Percentiles rank a stretch among this genome's conserved stretches.
phyloP scores from a whole-genome alignment of 768 basidiomycete species.

The Pulveroboletus sp. region DNA sequence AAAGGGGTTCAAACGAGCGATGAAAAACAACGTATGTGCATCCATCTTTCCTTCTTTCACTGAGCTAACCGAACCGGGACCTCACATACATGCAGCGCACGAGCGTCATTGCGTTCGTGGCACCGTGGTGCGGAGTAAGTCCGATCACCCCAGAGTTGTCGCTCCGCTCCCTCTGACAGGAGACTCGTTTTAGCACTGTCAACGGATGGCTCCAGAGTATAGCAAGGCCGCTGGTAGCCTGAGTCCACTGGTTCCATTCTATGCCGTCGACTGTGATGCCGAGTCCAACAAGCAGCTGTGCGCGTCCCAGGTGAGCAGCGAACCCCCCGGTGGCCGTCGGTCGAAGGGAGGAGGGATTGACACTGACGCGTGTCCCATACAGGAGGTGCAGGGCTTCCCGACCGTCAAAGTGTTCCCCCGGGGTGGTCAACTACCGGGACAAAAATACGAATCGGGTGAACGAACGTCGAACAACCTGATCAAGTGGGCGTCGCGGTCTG shows the following conservation, averaged over 20 bases:
- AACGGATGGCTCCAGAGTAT: constrained; percentile 80
- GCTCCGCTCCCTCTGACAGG: background rate
- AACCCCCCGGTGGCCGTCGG: background rate
- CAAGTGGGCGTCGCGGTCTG: constrained; percentile 67
- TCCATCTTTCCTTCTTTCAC: background rate
- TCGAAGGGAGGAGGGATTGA: too few species aligned
- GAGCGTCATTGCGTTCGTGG: constrained; percentile 82
- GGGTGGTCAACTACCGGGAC: constrained; percentile 56
- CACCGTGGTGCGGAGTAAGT: constrained; percentile 89
- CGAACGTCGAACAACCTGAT: constrained; percentile 69
- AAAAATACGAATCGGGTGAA: constrained; percentile 63
- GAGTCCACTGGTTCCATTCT: constrained; percentile 78
- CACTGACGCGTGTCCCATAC: background rate
- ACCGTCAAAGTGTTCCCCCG: constrained; percentile 90
- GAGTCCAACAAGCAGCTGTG: constrained; percentile 78
- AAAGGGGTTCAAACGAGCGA: constrained; percentile 62
- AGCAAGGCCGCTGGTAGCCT: constrained; percentile 76
- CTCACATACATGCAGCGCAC: constrained; percentile 47
- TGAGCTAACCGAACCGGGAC: background rate
- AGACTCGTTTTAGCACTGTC: constrained; percentile 55
- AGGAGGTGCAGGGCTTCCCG: constrained; percentile 87
- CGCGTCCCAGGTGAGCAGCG: constrained; percentile 55
- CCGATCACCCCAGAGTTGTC: background rate
- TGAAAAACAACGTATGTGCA: constrained; percentile 68
- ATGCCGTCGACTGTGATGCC: constrained; percentile 91